Evolutionary conservation across 192 early-diverging fungal species (phyloP).

Genomic region (Backusella mclennaniae): DNA sequence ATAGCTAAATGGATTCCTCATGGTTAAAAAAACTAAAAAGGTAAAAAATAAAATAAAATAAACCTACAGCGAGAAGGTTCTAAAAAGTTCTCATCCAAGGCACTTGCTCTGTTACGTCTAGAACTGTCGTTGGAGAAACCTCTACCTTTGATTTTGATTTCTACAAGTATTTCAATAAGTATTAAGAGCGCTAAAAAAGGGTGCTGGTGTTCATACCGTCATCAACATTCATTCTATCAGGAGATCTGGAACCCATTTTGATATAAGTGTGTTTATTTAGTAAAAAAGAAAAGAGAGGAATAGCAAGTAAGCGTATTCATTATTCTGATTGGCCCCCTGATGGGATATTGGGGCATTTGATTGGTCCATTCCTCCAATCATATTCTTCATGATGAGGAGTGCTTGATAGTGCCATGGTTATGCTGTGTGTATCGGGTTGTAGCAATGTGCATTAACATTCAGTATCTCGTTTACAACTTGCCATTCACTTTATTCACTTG

Average conservation of each 20-base stretch:
- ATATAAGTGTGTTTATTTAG: not conserved
- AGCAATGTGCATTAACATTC: too few species aligned
- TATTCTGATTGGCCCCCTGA: not conserved
- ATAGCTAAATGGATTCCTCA: conserved; percentile 45
- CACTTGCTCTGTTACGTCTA: not conserved
- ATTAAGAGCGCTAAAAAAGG: not conserved
- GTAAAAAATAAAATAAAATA: not conserved
- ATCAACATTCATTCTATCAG: conserved; percentile 27
- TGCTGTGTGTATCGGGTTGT: too few species aligned
- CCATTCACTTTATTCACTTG: not conserved
- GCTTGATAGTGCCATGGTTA: too few species aligned
- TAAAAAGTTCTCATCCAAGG: not conserved
- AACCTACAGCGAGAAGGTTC: conserved; percentile 28
- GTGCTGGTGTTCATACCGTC: conserved; percentile 9
- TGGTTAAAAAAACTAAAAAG: not conserved
- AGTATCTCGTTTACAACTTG: not conserved
- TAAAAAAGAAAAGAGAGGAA: not conserved
- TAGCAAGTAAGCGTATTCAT: not conserved
- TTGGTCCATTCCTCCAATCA: not conserved
- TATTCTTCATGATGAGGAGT: too few species aligned
- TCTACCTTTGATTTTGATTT: conserved; percentile 14
- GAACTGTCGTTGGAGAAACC: not conserved
- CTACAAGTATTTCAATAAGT: not conserved
- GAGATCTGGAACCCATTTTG: conserved; percentile 7
- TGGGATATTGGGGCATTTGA: not conserved